phyloP scores from a whole-genome alignment of 176 grass and related monocot genomes.

The Microstegium vimineum region DNA sequence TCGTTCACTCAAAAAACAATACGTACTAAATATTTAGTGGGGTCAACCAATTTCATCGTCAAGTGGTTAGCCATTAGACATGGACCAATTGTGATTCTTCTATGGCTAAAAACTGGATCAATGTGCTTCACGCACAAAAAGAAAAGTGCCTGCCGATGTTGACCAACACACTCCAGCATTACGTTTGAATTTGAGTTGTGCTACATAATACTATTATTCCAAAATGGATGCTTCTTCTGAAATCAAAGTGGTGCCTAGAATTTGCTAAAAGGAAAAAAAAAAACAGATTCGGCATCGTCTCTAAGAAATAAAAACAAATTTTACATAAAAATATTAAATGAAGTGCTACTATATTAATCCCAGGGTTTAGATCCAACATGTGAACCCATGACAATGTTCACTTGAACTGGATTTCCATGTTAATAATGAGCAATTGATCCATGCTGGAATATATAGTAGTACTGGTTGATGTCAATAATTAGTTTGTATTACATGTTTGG shows the following conservation, averaged over 20 bases:
- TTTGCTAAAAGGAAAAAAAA: not conserved
- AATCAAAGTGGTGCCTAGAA: not conserved
- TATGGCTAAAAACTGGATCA: not conserved
- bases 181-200: not conserved
- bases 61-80: not conserved
- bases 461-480: not conserved
- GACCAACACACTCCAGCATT: not conserved
- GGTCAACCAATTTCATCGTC: not conserved
- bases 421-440: not conserved
- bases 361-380: not conserved
- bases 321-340: not conserved
- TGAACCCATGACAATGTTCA: not conserved
- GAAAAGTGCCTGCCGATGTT: not conserved
- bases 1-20: not conserved
- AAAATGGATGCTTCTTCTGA: not conserved
- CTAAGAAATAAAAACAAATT: not conserved
- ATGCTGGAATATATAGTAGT: not conserved
- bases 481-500: not conserved
- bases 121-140: conserved; percentile 12
- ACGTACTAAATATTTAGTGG: not conserved
- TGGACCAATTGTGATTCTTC: not conserved
- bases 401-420: not conserved
- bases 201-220: not conserved
- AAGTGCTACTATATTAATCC: not conserved
- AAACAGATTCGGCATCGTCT: not conserved